phyloP scores from a whole-genome alignment of 208 protist species.

The Crithidia sp. region DNA sequence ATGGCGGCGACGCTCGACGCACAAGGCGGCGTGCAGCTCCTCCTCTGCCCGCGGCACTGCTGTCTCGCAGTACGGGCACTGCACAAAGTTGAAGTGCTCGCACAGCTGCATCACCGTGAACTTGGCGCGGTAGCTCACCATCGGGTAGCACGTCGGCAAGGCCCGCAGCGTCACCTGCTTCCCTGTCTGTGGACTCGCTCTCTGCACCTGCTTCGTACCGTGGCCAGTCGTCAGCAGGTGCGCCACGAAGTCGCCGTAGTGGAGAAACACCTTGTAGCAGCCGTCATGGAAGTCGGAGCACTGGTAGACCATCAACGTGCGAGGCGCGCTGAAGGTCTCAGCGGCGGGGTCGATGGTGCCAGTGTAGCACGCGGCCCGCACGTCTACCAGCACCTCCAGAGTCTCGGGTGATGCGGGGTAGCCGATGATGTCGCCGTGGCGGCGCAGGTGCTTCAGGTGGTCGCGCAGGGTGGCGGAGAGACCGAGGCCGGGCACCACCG shows the following conservation, averaged over 20 bases:
- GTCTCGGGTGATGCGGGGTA: conserved; percentile 42
- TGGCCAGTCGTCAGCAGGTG: conserved; percentile 55
- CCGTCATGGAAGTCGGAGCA: conserved; percentile 30
- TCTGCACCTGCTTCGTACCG: conserved; percentile 4
- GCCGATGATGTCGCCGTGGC: conserved; percentile 48
- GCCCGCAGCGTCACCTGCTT: neutral
- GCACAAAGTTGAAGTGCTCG: conserved; percentile 43
- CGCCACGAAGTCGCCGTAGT: conserved; percentile 62
- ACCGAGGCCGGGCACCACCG: neutral
- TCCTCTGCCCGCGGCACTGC: conserved; percentile 29
- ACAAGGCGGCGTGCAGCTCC: conserved; percentile 39
- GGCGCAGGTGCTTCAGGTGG: conserved; percentile 39
- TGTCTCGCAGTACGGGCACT: conserved; percentile 41
- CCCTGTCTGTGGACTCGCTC: neutral
- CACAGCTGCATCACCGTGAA: conserved; percentile 51
- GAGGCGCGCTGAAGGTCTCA: conserved; percentile 6
- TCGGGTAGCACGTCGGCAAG: conserved; percentile 35
- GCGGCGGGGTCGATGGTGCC: conserved; percentile 27
- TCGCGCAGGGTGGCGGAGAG: conserved; percentile 26
- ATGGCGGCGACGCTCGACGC: conserved; percentile 22
- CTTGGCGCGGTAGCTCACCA: conserved; percentile 57
- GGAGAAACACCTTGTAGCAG: conserved; percentile 60
- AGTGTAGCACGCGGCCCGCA: conserved; percentile 21
- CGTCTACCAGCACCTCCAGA: conserved; percentile 67
- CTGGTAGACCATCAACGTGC: conserved; percentile 43